Evolutionary conservation across 768 basidiomycete species (phyloP).

Genomic region (Russula virescens): DNA sequence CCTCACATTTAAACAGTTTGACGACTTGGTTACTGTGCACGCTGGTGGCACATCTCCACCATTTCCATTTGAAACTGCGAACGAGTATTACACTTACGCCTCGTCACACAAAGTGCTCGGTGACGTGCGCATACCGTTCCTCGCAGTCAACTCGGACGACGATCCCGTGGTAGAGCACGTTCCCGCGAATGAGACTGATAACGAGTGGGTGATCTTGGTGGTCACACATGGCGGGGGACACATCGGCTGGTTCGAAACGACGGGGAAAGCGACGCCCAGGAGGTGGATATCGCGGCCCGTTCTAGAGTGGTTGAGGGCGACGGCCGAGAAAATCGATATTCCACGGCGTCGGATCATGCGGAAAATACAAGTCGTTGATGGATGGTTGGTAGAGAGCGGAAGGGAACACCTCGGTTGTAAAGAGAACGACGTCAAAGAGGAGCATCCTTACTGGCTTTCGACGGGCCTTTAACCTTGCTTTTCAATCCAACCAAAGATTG

Average conservation of each 20-base stretch:
- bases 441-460: too few relatives aligned
- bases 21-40: constrained; percentile 57
- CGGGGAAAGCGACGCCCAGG: constrained; percentile 24
- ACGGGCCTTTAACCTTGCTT: too few relatives aligned
- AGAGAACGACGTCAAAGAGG: constrained; percentile 25
- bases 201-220: constrained; percentile 52
- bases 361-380: constrained; percentile 47
- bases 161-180: constrained; percentile 71
- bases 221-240: constrained; percentile 72
- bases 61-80: constrained; percentile 43
- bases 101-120: constrained; percentile 59
- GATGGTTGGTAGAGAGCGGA: constrained; percentile 48
- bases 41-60: constrained; percentile 54
- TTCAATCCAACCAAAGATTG: too few relatives aligned
- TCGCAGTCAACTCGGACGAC: constrained; percentile 75
- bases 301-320: constrained; percentile 65
- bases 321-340: constrained; percentile 47
- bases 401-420: constrained; percentile 54
- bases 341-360: constrained; percentile 30
- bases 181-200: constrained; percentile 28
- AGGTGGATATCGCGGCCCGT: constrained; percentile 72
- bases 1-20: constrained; percentile 49
- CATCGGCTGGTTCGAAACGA: constrained; percentile 78
- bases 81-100: constrained; percentile 46
- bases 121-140: constrained; percentile 63